Base-by-base conservation (phyloP, 371 early-diverging fungal genomes). In the Mortierella sp. region DNA sequence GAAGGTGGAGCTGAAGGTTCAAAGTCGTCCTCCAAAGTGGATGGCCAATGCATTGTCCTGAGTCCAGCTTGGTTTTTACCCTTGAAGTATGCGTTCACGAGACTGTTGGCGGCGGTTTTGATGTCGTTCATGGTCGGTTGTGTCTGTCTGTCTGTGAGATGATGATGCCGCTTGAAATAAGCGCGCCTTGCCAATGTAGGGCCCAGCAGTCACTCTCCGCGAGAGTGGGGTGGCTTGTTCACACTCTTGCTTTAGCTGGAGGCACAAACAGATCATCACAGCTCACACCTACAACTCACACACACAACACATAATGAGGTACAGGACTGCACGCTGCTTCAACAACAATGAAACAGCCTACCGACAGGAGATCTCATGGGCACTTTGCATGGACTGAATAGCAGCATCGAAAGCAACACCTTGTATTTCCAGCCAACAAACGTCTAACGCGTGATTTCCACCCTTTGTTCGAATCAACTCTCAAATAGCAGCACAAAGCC, bases 401-500 rank as follows among this genome's bases (percentile, higher is more conserved):
- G 21, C 9, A 28, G 21, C 19, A 24, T 59, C 37, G n/a, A 71
- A 50, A 46, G 48, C 16, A 8, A 51, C 67, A 9, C 28, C 51
- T 16, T 14, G 14, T 31, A 31, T 9, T 46, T 26, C 44, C 69
- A 31, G 0, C 48, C 24, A n/a, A 26, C 70, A 55, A 74, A 71
- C 73, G 71, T 67, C 54, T 80, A 51, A 80, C 80, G 72, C 76
- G 76, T 46, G 51, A 59, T 71, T 28, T 59, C 5, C 26, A 16
- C 34, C 10, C 37, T 51, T 50, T 24, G 19, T 26, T 50, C 21
- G 8, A 59, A 59, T 59, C 59, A 31, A 21, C 64, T 28, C 9
- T 24, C 13, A 26, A 72, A 73, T 72, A 80, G 73, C 76, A 76
- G 78, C 75, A 44, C 81, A 80, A 95, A 95, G 84, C 90, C 93